Evolutionary conservation across 148 eudicot species (phyloP).

Genomic region (Fagopyrum homotropicum): DNA sequence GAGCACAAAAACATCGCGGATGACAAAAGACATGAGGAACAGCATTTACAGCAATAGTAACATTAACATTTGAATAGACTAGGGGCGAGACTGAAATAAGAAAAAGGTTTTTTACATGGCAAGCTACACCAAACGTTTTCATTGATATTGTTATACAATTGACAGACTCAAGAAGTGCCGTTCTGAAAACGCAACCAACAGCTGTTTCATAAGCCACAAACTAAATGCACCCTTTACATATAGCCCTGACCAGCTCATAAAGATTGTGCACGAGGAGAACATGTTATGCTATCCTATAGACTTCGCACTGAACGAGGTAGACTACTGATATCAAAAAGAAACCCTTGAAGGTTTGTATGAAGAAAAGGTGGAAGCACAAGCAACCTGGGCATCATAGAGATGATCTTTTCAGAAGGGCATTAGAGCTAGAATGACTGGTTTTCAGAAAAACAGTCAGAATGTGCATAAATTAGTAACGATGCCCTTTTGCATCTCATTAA

Average conservation of each 20-base stretch:
- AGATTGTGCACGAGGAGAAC: background rate
- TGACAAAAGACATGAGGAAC: background rate
- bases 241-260: background rate
- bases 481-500: background rate
- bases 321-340: background rate
- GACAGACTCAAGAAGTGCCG: background rate
- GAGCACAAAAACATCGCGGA: constrained; percentile 8
- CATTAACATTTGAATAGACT: background rate
- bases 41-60: background rate
- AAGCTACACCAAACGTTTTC: background rate
- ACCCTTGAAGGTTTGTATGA: background rate
- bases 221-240: background rate
- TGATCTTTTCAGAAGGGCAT: background rate
- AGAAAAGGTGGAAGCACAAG: too few relatives aligned
- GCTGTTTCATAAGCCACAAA: background rate
- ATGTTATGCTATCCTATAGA: background rate
- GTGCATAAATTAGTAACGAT: background rate
- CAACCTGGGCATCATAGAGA: background rate
- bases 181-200: background rate
- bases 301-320: background rate
- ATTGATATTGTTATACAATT: background rate
- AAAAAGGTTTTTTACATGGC: background rate
- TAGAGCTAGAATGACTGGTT: background rate
- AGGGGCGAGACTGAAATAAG: background rate
- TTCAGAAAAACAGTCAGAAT: too few relatives aligned